A percentile compares a stretch with the other conserved stretches of the same genome.
phyloP scores from a whole-genome alignment of 2,329 filamentous ascomycete species.

The Apiospora pterosperma region DNA sequence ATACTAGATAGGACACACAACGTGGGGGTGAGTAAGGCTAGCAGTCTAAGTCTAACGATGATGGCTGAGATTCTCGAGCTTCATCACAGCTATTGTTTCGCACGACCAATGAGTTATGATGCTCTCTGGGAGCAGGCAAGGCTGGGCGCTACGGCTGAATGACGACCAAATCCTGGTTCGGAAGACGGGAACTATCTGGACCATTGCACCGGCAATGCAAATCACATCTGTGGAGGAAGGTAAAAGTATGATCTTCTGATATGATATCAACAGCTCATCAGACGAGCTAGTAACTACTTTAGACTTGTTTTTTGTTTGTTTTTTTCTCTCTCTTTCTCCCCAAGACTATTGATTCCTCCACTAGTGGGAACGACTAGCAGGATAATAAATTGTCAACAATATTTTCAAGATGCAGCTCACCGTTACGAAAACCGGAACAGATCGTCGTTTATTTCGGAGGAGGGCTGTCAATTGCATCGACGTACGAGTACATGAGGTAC shows the following conservation, averaged over 20 bases:
- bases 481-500: background rate
- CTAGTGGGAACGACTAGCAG: background rate
- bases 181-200: background rate
- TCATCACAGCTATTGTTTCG: background rate
- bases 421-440: background rate
- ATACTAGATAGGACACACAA: background rate
- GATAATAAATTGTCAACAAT: background rate
- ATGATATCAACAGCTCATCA: background rate
- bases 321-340: no score
- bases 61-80: background rate
- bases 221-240: background rate
- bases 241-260: slow-evolving; percentile 2
- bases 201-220: background rate
- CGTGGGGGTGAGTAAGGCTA: background rate
- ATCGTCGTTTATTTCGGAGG: background rate
- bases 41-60: background rate
- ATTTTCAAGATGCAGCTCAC: background rate
- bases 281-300: background rate
- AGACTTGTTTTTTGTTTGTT: no score
- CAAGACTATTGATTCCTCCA: background rate
- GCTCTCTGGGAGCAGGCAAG: background rate
- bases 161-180: background rate
- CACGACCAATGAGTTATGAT: background rate
- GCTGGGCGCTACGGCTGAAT: background rate
- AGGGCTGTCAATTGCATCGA: background rate